Percentiles rank a stretch among this genome's conserved stretches.
phyloP scores from a whole-genome alignment of 768 basidiomycete genomes.

The Lactarius indigo region DNA sequence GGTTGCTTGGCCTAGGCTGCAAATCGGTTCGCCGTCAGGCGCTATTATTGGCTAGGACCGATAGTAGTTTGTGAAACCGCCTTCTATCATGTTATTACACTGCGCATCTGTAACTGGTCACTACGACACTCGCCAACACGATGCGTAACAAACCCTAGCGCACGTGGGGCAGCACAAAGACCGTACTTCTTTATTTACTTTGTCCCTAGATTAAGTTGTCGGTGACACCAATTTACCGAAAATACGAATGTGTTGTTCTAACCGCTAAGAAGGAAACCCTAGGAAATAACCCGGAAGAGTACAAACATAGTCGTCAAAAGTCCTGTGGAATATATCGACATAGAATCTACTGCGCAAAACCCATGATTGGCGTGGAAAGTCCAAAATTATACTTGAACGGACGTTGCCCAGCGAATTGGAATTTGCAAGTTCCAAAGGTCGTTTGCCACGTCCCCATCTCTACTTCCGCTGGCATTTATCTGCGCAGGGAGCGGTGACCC shows the following conservation, averaged over 20 bases:
- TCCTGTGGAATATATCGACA: not conserved
- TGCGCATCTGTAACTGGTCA: no score
- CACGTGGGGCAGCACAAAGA: not conserved
- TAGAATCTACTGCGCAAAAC: not conserved
- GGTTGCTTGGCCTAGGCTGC: no score
- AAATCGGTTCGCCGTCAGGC: no score
- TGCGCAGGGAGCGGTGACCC: slow-evolving; percentile 13
- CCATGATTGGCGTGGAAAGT: not conserved
- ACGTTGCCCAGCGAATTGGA: slow-evolving; percentile 3
- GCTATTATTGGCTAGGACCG: no score
- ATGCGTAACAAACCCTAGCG: not conserved
- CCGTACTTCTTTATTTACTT: not conserved
- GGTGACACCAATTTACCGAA: not conserved
- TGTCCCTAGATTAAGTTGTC: not conserved
- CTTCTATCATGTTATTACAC: no score
- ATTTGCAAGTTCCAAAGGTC: slow-evolving; percentile 16
- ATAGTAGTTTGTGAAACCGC: no score
- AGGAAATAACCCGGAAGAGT: not conserved
- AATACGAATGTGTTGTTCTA: not conserved
- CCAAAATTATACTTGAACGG: not conserved
- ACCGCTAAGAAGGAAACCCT: not conserved
- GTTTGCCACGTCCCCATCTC: not conserved
- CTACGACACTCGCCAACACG: no score
- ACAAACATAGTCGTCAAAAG: not conserved
- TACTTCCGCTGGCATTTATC: not conserved